These are phyloP conservation scores for Phytopythium helicoides DNA, from an alignment of 352 stramenopile species.

Conservation along the genomic window DNA sequence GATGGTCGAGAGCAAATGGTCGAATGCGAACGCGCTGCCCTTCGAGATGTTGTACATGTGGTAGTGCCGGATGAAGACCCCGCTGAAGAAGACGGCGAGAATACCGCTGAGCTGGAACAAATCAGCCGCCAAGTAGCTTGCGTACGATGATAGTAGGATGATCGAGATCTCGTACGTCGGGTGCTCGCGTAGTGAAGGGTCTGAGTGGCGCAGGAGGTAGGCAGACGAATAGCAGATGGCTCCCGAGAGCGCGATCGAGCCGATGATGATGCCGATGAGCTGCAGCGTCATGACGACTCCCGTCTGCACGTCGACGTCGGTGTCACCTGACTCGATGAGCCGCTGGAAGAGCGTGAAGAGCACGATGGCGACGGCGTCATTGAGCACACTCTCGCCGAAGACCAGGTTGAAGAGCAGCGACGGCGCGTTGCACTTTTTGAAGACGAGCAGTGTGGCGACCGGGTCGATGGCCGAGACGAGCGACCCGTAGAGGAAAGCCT, in stretches of 20 bases:
- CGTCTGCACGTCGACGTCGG: constrained; percentile 33
- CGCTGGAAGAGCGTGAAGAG: constrained; percentile 69
- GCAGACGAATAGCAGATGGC: constrained; percentile 58
- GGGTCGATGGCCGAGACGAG: constrained; percentile 92
- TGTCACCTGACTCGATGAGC: constrained; percentile 51
- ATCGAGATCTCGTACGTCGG: constrained; percentile 76
- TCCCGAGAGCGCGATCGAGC: constrained; percentile 44
- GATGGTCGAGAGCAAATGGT: constrained; percentile 35
- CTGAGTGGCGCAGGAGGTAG: constrained; percentile 52
- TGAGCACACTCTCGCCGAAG: constrained; percentile 92
- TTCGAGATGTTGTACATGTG: constrained; percentile 48
- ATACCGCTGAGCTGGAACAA: constrained; percentile 57
- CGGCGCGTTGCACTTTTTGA: constrained; percentile 75
- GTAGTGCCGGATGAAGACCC: constrained; percentile 50
- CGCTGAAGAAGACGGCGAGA: constrained; percentile 85
- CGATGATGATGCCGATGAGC: constrained; percentile 46
- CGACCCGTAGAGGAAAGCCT: constrained; percentile 88
- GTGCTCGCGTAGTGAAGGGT: constrained; percentile 43
- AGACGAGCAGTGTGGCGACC: constrained; percentile 89
- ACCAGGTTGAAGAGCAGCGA: constrained; percentile 92
- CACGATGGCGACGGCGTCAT: constrained; percentile 87
- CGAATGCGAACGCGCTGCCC: constrained; percentile 30
- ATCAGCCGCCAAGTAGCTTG: constrained; percentile 37
- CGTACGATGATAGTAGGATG: constrained; percentile 38
- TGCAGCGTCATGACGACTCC: constrained; percentile 34